Conservation (phyloP, 1,284 basidiomycete species). For the Boletus albobrunnescens region DNA sequence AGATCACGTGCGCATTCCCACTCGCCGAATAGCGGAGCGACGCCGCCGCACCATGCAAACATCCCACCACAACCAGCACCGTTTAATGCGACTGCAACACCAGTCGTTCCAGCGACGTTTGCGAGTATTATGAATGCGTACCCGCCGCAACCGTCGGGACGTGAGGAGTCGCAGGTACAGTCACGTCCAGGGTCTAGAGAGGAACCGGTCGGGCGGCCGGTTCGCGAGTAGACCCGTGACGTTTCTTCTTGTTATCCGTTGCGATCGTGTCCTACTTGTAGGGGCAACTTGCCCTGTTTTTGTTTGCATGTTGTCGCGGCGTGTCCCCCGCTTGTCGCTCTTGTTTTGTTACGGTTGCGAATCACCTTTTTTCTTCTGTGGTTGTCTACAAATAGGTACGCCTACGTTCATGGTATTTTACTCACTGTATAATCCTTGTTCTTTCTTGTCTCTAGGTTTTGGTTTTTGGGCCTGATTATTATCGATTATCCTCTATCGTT, state of each 20-base stretch:
- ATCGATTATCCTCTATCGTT: constrained; percentile 2
- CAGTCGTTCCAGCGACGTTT: constrained; percentile 44
- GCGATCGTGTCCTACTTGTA: constrained; percentile 11
- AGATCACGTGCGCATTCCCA: constrained; percentile 12
- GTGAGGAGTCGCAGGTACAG: constrained; percentile 15
- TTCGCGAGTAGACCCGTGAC: constrained; percentile 12
- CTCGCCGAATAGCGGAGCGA: constrained; percentile 9
- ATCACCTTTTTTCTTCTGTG: background rate
- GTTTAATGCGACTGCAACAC: constrained; percentile 15
- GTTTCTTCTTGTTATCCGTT: background rate
- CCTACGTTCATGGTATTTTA: no score
- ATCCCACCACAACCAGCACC: constrained; percentile 5
- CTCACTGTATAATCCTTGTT: constrained; percentile 14
- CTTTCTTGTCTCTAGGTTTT: constrained; percentile 1
- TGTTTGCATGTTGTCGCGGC: constrained; percentile 11
- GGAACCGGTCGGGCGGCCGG: constrained; percentile 6
- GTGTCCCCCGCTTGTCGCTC: background rate
- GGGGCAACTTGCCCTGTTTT: background rate
- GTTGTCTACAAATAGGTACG: background rate
- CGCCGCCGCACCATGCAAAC: constrained; percentile 3
- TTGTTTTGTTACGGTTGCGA: background rate
- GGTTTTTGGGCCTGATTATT: background rate
- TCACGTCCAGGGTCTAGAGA: constrained; percentile 29
- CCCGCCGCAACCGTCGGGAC: constrained; percentile 26
- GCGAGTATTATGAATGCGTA: constrained; percentile 68